Evolutionary conservation across 2,329 filamentous ascomycete species (phyloP).

Genomic region (Thielaviopsis euricoi): DNA sequence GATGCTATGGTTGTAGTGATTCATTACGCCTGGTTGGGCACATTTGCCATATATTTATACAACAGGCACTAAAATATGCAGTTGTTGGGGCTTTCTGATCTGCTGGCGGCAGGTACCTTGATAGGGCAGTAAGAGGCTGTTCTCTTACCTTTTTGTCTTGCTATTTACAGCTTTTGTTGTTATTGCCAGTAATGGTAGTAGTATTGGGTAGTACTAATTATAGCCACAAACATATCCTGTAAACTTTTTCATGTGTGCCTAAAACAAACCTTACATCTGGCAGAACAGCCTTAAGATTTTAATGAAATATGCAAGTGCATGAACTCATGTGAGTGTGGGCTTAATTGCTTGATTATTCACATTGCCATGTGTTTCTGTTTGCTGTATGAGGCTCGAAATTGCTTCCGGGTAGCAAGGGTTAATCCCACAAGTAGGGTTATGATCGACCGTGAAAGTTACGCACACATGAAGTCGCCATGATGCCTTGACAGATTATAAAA

Average conservation of each 20-base stretch:
- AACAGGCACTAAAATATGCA: background rate
- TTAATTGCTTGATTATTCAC: too few species aligned
- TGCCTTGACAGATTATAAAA: too few species aligned
- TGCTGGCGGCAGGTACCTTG: background rate
- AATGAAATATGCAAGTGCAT: too few species aligned
- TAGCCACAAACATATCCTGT: background rate
- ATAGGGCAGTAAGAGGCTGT: background rate
- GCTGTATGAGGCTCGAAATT: too few species aligned
- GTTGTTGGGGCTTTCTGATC: background rate
- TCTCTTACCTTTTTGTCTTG: background rate
- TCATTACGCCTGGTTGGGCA: background rate
- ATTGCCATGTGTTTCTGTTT: too few species aligned
- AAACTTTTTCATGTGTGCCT: background rate
- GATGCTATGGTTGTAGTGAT: background rate
- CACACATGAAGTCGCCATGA: too few species aligned
- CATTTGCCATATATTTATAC: background rate
- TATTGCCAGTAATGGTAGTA: too few species aligned
- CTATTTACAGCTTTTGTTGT: background rate
- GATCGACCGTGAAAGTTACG: too few species aligned
- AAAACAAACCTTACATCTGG: background rate
- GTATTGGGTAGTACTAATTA: background rate
- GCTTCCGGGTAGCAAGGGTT: too few species aligned
- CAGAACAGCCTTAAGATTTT: too few species aligned
- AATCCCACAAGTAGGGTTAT: too few species aligned
- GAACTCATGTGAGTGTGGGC: too few species aligned